phyloP scores from a whole-genome alignment of 192 early-diverging fungal genomes.

The Chytriomyces sp. region DNA sequence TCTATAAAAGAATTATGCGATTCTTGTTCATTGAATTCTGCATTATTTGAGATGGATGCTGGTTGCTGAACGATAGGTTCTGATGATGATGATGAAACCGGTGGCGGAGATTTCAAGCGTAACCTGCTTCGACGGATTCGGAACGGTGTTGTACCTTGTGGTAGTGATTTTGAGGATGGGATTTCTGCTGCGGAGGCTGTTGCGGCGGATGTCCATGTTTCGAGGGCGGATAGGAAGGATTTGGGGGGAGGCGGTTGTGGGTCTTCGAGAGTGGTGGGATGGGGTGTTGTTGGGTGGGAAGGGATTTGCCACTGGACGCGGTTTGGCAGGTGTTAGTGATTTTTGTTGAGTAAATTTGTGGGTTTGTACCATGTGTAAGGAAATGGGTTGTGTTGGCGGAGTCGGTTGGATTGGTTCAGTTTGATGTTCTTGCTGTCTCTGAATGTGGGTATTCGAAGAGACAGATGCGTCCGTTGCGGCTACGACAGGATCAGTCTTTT shows the following conservation, averaged over 20 bases:
- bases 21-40: slow-evolving; percentile 11
- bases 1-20: slow-evolving; percentile 10
- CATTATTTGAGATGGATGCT: neutral
- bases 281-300: neutral
- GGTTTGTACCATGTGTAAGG: neutral
- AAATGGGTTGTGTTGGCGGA: neutral
- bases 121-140: neutral
- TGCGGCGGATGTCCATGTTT: slow-evolving; percentile 10
- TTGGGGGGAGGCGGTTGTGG: neutral
- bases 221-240: neutral
- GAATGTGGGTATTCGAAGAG: neutral
- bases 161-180: slow-evolving; percentile 6
- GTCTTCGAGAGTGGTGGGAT: no score
- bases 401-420: neutral
- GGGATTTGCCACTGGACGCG: neutral
- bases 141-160: slow-evolving; percentile 8
- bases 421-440: neutral
- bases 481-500: neutral
- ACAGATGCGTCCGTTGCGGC: neutral
- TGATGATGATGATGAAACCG: neutral
- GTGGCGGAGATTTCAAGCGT: neutral
- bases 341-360: neutral
- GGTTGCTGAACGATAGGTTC: no score
- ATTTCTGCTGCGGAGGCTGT: slow-evolving; percentile 8
- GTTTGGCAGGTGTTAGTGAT: neutral